These are phyloP conservation scores for Skeletonema marinoi DNA, from an alignment of 108 stramenopile species.

Conservation along the genomic window DNA sequence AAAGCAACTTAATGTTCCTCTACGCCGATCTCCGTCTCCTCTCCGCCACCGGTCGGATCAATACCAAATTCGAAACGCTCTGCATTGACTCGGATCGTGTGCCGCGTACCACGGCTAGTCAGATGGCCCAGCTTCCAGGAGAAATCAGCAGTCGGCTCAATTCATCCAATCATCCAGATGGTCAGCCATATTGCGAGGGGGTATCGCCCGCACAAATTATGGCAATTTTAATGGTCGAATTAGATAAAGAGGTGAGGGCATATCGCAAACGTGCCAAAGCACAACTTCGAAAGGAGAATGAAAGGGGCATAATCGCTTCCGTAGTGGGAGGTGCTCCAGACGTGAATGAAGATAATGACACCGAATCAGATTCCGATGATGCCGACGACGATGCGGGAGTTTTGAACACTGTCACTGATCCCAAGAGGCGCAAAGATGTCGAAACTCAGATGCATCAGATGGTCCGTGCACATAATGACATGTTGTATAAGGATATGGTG, in stretches of 20 bases:
- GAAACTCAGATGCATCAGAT: constrained; percentile 58
- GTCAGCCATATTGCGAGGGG: constrained; percentile 14
- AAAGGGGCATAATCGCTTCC: constrained; percentile 15
- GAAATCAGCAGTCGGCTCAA: neutral
- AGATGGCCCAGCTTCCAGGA: constrained; percentile 29
- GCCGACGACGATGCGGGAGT: constrained; percentile 41
- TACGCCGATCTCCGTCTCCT: constrained; percentile 70
- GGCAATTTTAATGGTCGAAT: constrained; percentile 73
- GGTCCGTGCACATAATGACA: constrained; percentile 56
- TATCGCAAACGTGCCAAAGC: constrained; percentile 30
- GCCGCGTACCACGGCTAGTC: constrained; percentile 23
- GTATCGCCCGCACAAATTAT: constrained; percentile 65
- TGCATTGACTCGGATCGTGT: constrained; percentile 63
- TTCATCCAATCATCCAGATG: no score
- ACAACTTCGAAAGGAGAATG: constrained; percentile 21
- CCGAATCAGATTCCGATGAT: constrained; percentile 17
- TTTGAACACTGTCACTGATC: constrained; percentile 34
- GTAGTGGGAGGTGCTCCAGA: neutral
- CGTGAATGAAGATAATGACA: constrained; percentile 5
- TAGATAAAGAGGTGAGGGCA: constrained; percentile 50
- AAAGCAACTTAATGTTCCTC: constrained; percentile 63
- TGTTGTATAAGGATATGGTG: constrained; percentile 54
- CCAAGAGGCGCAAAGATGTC: constrained; percentile 41
- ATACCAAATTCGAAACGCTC: constrained; percentile 62
- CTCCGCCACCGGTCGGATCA: constrained; percentile 66